Conservation (phyloP, 2,329 filamentous ascomycete species). For the Claviceps cyperi region DNA sequence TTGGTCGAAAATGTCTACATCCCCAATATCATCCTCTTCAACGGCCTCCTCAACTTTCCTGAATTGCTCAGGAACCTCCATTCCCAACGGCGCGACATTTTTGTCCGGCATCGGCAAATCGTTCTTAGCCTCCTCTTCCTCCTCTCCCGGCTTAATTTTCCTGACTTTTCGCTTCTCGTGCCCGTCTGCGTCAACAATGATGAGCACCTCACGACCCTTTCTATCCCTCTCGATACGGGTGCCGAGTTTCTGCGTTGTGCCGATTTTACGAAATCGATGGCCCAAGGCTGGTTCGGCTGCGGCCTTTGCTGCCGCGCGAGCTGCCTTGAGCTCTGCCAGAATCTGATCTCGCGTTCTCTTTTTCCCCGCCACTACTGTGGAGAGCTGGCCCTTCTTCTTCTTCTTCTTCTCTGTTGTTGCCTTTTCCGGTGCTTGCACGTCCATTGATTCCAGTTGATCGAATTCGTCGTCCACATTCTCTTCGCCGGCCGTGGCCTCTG, state of each 20-base stretch:
- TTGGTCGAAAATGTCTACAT: conserved; percentile 52
- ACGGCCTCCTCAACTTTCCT: conserved; percentile 28
- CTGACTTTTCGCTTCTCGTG: conserved; percentile 52
- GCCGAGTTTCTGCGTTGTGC: conserved; percentile 35
- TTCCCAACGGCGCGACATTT: conserved; percentile 42
- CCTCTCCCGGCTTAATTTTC: conserved; percentile 29
- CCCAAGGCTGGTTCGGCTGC: conserved; percentile 38
- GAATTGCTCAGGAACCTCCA: conserved; percentile 50
- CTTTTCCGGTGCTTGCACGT: conserved; percentile 38
- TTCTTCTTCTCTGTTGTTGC: conserved; percentile 36
- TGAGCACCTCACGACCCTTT: conserved; percentile 48
- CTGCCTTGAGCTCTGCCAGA: conserved; percentile 50
- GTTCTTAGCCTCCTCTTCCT: conserved; percentile 20
- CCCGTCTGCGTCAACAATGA: conserved; percentile 51
- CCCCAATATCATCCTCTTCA: conserved; percentile 34
- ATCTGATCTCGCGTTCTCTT: conserved; percentile 54
- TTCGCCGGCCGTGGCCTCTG: conserved; percentile 13
- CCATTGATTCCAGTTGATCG: conserved; percentile 39
- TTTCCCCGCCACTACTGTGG: conserved; percentile 39
- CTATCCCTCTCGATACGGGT: conserved; percentile 46
- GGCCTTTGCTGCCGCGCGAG: conserved; percentile 44
- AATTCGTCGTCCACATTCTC: conserved; percentile 50
- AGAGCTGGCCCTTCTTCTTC: conserved; percentile 50
- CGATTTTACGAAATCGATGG: conserved; percentile 51
- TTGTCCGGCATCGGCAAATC: conserved; percentile 40